These are phyloP conservation scores for Trichoderma sp. DNA, from an alignment of 2,329 filamentous ascomycete species.

Conservation along the genomic window DNA sequence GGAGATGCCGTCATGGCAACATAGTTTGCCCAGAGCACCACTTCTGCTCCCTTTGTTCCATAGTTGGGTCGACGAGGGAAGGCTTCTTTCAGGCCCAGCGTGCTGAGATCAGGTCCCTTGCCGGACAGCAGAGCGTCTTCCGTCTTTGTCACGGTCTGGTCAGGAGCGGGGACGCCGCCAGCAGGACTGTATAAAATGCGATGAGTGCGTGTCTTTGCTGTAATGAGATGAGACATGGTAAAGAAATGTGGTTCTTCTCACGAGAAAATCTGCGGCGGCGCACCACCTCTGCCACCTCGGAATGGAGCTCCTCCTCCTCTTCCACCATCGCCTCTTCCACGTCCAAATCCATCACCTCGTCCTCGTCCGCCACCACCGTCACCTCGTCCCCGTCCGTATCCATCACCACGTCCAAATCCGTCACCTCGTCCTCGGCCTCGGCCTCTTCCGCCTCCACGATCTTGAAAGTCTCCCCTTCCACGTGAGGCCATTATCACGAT, in stretches of 20 bases:
- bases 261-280: slow-evolving; percentile 13
- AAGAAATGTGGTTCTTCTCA: slow-evolving; percentile 7
- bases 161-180: slow-evolving; percentile 17
- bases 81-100: slow-evolving; percentile 14
- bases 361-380: neutral
- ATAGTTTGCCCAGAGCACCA: slow-evolving; percentile 32
- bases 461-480: slow-evolving; percentile 18
- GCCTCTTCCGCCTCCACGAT: slow-evolving; percentile 6
- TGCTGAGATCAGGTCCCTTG: slow-evolving; percentile 14
- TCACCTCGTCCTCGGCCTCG: slow-evolving; percentile 29
- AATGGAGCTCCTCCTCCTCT: slow-evolving; percentile 8
- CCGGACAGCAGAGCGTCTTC: slow-evolving; percentile 26
- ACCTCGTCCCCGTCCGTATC: slow-evolving; percentile 37
- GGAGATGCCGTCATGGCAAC: slow-evolving; percentile 22
- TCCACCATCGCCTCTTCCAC: slow-evolving; percentile 4
- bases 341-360: neutral
- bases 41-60: slow-evolving; percentile 27
- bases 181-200: slow-evolving; percentile 1
- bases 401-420: slow-evolving; percentile 37
- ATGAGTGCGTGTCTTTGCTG: neutral
- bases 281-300: slow-evolving; percentile 23
- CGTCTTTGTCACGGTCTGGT: slow-evolving; percentile 14
- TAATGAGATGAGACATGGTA: neutral
- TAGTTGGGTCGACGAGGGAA: slow-evolving; percentile 30
- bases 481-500: neutral